phyloP scores from a whole-genome alignment of 768 basidiomycete species.

The Serendipita indica region DNA sequence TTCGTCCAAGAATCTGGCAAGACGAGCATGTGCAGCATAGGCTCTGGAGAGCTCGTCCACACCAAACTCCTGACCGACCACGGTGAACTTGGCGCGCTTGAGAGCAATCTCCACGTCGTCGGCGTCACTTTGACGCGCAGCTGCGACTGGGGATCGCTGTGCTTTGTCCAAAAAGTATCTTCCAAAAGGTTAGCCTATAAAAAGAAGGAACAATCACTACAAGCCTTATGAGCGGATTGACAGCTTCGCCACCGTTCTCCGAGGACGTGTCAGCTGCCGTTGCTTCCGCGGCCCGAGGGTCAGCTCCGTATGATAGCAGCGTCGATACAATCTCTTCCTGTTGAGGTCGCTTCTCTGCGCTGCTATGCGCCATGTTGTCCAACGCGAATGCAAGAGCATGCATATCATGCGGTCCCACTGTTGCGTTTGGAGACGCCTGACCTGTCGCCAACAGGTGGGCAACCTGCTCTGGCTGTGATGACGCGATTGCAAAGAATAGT shows the following conservation, averaged over 20 bases:
- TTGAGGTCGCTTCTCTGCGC: background rate
- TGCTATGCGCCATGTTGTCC: background rate
- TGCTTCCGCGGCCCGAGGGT: background rate
- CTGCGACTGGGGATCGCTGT: background rate
- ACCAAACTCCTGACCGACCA: background rate
- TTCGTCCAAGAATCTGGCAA: background rate
- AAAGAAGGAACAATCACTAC: background rate
- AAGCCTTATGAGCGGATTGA: background rate
- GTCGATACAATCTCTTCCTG: background rate
- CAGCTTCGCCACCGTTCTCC: background rate
- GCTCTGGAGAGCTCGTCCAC: background rate
- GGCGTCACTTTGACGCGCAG: background rate
- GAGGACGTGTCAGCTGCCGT: too few species aligned
- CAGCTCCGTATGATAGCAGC: conserved; percentile 1
- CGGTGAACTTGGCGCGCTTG: conserved; percentile 6
- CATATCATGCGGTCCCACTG: background rate
- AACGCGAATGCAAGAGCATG: conserved; percentile 1
- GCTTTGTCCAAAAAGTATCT: conserved; percentile 8
- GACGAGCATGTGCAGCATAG: background rate
- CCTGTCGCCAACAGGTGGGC: background rate
- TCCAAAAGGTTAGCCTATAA: background rate
- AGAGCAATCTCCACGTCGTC: background rate
- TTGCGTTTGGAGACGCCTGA: background rate
- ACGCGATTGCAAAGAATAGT: conserved; percentile 6
- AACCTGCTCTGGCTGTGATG: background rate